These are phyloP conservation scores for Allium cepa DNA, from an alignment of 106 monocot genomes.

Conservation along the genomic window DNA sequence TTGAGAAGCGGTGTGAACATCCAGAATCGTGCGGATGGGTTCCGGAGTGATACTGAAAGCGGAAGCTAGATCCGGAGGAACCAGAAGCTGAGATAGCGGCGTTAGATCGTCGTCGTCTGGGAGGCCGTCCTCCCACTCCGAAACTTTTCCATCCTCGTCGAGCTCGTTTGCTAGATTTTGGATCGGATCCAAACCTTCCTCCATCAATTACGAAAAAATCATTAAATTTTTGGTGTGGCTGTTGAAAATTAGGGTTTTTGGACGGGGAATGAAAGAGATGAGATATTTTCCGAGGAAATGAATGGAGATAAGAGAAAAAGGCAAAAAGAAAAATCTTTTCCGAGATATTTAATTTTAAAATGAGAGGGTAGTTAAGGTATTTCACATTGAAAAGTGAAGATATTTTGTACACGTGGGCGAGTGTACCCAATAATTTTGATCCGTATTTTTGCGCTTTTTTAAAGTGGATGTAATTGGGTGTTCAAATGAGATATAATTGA, in stretches of 20 bases:
- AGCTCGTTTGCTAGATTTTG: background rate
- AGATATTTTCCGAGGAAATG: slow-evolving; percentile 10
- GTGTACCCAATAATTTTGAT: slow-evolving; percentile 36
- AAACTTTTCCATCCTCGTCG: slow-evolving; percentile 22
- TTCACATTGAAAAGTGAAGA: too few relatives aligned
- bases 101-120: slow-evolving; percentile 41
- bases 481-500: slow-evolving; percentile 2
- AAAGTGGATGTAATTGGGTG: too few relatives aligned
- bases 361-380: too few relatives aligned
- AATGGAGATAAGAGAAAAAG: slow-evolving; percentile 5
- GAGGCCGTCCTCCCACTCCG: slow-evolving; percentile 65
- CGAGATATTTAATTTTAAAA: background rate
- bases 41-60: slow-evolving; percentile 67
- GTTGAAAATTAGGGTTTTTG: background rate
- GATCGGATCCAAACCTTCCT: slow-evolving; percentile 11
- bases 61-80: slow-evolving; percentile 49
- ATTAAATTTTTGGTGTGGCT: background rate
- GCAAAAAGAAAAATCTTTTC: background rate
- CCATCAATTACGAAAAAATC: slow-evolving; percentile 7
- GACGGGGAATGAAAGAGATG: background rate
- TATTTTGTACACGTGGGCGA: slow-evolving; percentile 26
- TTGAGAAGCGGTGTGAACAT: slow-evolving; percentile 45
- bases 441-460: slow-evolving; percentile 3
- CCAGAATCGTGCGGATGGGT: slow-evolving; percentile 22
- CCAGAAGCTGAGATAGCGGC: slow-evolving; percentile 41